Percentiles rank a stretch among this genome's conserved stretches.
Evolutionary conservation across 2,329 filamentous ascomycete species (phyloP).

Genomic region (Knufia petricola): DNA sequence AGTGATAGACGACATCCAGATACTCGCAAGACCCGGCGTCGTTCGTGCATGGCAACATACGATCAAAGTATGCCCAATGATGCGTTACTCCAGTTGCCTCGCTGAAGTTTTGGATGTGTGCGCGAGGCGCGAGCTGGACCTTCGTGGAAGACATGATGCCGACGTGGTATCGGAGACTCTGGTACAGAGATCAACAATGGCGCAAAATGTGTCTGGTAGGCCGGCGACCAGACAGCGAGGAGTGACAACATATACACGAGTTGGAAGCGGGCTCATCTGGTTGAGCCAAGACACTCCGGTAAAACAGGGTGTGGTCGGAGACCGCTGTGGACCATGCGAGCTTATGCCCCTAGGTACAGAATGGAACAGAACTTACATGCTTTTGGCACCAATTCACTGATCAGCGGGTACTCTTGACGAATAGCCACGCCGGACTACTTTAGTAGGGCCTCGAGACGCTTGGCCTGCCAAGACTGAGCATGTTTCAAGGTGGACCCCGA

Average conservation of each 20-base stretch:
- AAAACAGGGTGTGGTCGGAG: too few species aligned
- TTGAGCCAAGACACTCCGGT: too few species aligned
- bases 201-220: background rate
- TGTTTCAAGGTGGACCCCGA: slow-evolving; percentile 10
- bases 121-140: slow-evolving; percentile 1
- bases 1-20: slow-evolving; percentile 45
- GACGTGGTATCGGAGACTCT: background rate
- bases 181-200: background rate
- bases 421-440: too few species aligned
- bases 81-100: slow-evolving; percentile 31
- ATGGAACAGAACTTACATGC: background rate
- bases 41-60: slow-evolving; percentile 48
- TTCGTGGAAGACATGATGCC: slow-evolving; percentile 4
- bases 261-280: background rate
- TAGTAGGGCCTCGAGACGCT: too few species aligned
- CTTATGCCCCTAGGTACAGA: too few species aligned
- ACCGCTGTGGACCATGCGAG: slow-evolving; percentile 6
- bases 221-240: background rate
- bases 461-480: slow-evolving; percentile 16
- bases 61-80: slow-evolving; percentile 50
- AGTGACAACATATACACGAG: background rate
- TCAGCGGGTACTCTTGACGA: background rate
- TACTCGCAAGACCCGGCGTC: slow-evolving; percentile 51
- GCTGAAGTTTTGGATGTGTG: slow-evolving; percentile 40
- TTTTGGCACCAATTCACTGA: background rate